Evolutionary conservation across 1,284 basidiomycete genomes (phyloP).

Genomic region (Mrakiaceae sp.): DNA sequence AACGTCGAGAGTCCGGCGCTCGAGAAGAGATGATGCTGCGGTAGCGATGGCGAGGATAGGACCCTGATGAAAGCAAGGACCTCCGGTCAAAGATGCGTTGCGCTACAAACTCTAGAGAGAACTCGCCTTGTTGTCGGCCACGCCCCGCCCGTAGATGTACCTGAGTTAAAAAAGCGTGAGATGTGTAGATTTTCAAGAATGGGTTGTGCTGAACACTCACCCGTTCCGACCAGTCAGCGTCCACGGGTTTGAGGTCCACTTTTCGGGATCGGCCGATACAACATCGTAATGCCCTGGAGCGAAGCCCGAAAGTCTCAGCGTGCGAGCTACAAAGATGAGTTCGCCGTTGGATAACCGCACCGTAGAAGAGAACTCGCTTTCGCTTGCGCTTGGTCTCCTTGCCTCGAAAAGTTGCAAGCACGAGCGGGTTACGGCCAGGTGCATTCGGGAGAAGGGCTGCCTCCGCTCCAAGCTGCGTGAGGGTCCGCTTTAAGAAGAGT

Average conservation of each 20-base stretch:
- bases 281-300: constrained; percentile 75
- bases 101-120: background rate
- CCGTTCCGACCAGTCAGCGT: constrained; percentile 72
- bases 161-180: constrained; percentile 4
- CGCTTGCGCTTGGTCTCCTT: constrained; percentile 33
- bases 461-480: constrained; percentile 62
- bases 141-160: constrained; percentile 86
- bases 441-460: constrained; percentile 21
- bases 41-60: constrained; percentile 85
- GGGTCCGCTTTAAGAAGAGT: constrained; percentile 75
- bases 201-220: constrained; percentile 15
- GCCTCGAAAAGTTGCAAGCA: constrained; percentile 72
- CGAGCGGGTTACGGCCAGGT: constrained; percentile 54
- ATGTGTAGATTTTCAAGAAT: background rate
- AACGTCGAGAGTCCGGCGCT: constrained; percentile 59
- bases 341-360: constrained; percentile 28
- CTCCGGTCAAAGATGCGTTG: background rate
- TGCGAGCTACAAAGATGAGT: background rate
- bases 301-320: background rate
- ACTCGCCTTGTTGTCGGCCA: constrained; percentile 36
- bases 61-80: constrained; percentile 46
- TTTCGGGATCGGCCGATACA: constrained; percentile 57
- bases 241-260: constrained; percentile 83
- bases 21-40: constrained; percentile 70
- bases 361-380: constrained; percentile 73